Percentiles rank a stretch among this genome's conserved stretches.
phyloP scores from a whole-genome alignment of 2,329 filamentous ascomycete genomes.

The Diaporthe destruens region DNA sequence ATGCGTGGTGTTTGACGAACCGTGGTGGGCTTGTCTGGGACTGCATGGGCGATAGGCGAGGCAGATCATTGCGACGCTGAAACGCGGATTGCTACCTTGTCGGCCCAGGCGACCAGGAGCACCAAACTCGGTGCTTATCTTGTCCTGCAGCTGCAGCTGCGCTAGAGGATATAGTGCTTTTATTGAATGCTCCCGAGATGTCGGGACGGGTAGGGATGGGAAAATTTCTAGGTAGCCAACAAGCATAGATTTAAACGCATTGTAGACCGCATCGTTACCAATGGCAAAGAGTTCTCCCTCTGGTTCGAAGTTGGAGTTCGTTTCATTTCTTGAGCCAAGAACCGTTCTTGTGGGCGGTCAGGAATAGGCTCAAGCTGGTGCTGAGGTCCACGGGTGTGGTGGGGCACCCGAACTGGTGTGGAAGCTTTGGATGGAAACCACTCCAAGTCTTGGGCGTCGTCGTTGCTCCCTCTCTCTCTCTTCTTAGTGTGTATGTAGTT shows the following conservation, averaged over 20 bases:
- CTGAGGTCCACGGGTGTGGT: not conserved
- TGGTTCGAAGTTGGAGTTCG: not conserved
- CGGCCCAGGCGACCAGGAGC: constrained; percentile 3
- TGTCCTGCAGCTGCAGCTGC: not conserved
- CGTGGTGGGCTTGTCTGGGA: too few relatives aligned
- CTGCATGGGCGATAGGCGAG: constrained; percentile 9
- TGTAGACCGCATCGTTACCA: constrained; percentile 12
- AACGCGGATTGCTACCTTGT: constrained; percentile 28
- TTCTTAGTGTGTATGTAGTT: not conserved
- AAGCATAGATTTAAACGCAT: constrained; percentile 4
- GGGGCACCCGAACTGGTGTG: constrained; percentile 8
- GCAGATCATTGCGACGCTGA: constrained; percentile 29
- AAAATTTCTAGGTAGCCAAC: not conserved
- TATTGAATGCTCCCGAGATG: not conserved
- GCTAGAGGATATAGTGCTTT: not conserved
- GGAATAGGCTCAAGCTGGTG: not conserved
- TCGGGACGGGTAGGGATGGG: not conserved
- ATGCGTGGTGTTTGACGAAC: not conserved
- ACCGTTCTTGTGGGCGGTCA: not conserved
- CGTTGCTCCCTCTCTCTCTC: not conserved
- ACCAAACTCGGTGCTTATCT: not conserved
- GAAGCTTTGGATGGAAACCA: constrained; percentile 18
- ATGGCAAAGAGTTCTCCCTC: not conserved
- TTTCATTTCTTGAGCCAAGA: constrained; percentile 9
- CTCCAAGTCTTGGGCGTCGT: not conserved